A percentile compares a stretch with the other conserved stretches of the same genome.
These are phyloP conservation scores for Paecilomyces niveus DNA, from an alignment of 2,329 filamentous ascomycete genomes.

Conservation along the genomic window DNA sequence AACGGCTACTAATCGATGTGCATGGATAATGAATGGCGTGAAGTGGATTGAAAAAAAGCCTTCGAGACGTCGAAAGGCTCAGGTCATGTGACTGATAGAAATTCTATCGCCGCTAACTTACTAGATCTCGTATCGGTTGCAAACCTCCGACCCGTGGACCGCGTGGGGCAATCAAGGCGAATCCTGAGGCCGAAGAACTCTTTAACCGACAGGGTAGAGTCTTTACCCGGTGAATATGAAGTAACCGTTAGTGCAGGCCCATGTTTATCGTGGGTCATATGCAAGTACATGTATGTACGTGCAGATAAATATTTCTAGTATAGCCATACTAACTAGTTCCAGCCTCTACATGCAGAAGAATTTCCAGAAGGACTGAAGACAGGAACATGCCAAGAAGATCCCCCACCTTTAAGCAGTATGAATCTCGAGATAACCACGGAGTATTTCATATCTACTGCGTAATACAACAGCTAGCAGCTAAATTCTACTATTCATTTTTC, in stretches of 20 bases:
- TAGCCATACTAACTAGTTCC: neutral
- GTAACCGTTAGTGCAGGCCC: no score
- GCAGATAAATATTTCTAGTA: neutral
- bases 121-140: neutral
- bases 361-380: neutral
- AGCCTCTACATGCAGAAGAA: neutral
- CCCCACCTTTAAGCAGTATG: neutral
- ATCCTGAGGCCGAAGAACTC: neutral
- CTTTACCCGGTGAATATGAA: neutral
- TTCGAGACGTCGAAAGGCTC: neutral
- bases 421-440: no score
- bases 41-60: neutral
- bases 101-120: neutral
- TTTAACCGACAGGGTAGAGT: neutral
- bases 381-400: neutral
- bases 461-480: no score
- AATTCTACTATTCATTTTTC: no score
- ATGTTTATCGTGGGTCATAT: neutral
- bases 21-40: neutral
- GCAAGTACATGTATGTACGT: neutral
- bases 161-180: neutral
- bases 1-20: neutral
- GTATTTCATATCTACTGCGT: no score
- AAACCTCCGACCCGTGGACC: neutral
- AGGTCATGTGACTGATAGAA: neutral